phyloP scores from a whole-genome alignment of 495 filamentous ascomycete genomes.

The Penicillium bialowiezense region DNA sequence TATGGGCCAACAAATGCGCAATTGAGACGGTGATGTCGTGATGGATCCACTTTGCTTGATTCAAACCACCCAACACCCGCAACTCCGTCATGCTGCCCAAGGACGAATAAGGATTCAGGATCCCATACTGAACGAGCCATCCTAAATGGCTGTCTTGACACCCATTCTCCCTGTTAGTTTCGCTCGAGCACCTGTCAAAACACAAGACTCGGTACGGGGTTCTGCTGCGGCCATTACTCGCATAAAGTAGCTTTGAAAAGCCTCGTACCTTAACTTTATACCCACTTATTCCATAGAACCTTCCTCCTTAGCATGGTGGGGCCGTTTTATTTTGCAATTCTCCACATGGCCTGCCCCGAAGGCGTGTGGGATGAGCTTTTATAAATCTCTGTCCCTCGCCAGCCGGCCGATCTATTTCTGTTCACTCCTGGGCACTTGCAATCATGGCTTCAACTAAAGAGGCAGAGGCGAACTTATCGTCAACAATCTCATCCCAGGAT shows the following conservation, averaged over 20 bases:
- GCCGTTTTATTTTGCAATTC: slow-evolving; percentile 1
- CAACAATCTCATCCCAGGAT: slow-evolving; percentile 1
- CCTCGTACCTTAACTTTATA: background rate
- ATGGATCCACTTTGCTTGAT: background rate
- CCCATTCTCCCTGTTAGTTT: background rate
- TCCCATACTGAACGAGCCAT: background rate
- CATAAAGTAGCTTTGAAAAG: background rate
- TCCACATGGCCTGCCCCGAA: background rate
- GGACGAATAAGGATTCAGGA: background rate
- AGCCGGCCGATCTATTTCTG: background rate
- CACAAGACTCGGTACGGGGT: background rate
- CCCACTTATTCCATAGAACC: background rate
- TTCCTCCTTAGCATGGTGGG: background rate
- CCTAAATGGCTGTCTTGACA: background rate
- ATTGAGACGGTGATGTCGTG: slow-evolving; percentile 12
- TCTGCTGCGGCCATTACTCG: background rate
- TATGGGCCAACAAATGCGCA: slow-evolving; percentile 2
- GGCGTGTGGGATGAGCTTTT: background rate
- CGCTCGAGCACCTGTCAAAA: background rate
- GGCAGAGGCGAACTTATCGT: slow-evolving; percentile 10
- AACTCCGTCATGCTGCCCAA: background rate
- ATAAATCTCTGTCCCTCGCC: background rate
- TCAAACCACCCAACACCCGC: background rate
- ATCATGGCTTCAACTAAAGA: slow-evolving; percentile 8
- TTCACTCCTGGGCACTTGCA: background rate